Percentiles rank a stretch among this genome's conserved stretches.
Conservation (phyloP, 768 basidiomycete genomes). For the Gyrodon lividus region DNA sequence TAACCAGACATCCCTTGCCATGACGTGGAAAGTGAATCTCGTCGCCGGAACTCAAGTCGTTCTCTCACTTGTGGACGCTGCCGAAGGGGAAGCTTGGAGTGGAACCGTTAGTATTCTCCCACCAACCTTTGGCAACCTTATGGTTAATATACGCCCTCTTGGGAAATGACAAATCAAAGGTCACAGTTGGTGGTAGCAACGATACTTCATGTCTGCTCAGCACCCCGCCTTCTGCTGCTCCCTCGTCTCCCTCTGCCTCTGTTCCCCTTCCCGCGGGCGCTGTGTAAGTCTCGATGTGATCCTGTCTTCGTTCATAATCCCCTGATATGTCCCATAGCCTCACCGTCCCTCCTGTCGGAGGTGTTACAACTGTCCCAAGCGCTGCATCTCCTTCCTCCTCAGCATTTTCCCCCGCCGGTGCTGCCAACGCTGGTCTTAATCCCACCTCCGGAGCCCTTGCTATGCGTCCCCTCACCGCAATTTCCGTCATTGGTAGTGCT, state of each 20-base stretch:
- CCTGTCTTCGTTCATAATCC: conserved; percentile 4
- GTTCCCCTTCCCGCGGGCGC: conserved; percentile 9
- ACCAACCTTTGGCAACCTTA: not conserved
- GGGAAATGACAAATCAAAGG: conserved; percentile 23
- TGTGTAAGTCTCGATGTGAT: conserved; percentile 1
- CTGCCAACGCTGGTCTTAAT: conserved; percentile 33
- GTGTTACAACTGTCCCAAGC: not conserved
- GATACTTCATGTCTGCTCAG: conserved; percentile 38
- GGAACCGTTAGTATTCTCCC: conserved; percentile 42
- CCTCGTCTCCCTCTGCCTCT: conserved; percentile 12
- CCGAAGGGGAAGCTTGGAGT: conserved; percentile 67
- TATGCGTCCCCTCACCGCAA: conserved; percentile 18
- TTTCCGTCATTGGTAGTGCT: conserved; percentile 23
- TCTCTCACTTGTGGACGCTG: conserved; percentile 53
- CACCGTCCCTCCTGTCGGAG: not conserved
- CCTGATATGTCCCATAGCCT: conserved; percentile 4
- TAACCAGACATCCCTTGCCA: conserved; percentile 44
- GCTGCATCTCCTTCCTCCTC: conserved; percentile 14
- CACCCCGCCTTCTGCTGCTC: conserved; percentile 3
- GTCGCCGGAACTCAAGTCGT: conserved; percentile 47
- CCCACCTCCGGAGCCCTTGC: conserved; percentile 26
- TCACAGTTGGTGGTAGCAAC: conserved; percentile 35
- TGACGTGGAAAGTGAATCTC: conserved; percentile 42
- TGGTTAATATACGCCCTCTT: not conserved
- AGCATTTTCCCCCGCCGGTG: conserved; percentile 26